A percentile compares a stretch with the other conserved stretches of the same genome.
phyloP scores from a whole-genome alignment of 2,329 filamentous ascomycete species.

The Calonectria hawksworthii region DNA sequence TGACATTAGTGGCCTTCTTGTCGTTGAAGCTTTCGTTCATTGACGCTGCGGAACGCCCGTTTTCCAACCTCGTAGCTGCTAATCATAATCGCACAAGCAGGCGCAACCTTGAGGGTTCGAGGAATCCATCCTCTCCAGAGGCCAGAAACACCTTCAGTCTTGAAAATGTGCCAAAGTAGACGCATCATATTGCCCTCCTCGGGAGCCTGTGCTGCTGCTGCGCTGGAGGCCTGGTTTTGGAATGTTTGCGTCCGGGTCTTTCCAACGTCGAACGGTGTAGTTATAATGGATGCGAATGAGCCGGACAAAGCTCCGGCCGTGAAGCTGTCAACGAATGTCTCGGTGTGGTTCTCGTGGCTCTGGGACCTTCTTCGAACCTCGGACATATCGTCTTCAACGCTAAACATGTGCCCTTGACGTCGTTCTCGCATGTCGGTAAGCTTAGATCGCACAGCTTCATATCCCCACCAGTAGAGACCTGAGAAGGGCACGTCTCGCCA shows the following conservation, averaged over 20 bases:
- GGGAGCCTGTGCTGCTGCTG: conserved; percentile 63
- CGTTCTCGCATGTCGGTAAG: conserved; percentile 78
- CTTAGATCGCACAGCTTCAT: conserved; percentile 83
- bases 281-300: conserved; percentile 86
- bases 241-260: conserved; percentile 95
- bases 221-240: conserved; percentile 62
- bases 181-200: conserved; percentile 85
- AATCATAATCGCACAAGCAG: conserved; percentile 99
- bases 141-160: conserved; percentile 83
- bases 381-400: conserved; percentile 52
- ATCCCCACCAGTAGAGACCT: conserved; percentile 98
- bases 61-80: conserved; percentile 98
- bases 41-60: conserved; percentile 83
- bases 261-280: conserved; percentile 96
- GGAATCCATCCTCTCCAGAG: conserved; percentile 95
- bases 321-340: conserved; percentile 91
- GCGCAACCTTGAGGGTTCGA: conserved; percentile 92
- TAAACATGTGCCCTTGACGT: conserved; percentile 57
- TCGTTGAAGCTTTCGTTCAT: conserved; percentile 60
- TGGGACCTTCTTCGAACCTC: conserved; percentile 68
- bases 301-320: conserved; percentile 87
- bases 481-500: conserved; percentile 99
- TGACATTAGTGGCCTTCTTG: conserved; percentile 7
- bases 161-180: conserved; percentile 92
- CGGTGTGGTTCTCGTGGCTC: conserved; percentile 77